Evolutionary conservation across 306 rosid genomes (phyloP), one percentile per base, ranked within the genome.

Genomic region (Lablab purpureus): DNA sequence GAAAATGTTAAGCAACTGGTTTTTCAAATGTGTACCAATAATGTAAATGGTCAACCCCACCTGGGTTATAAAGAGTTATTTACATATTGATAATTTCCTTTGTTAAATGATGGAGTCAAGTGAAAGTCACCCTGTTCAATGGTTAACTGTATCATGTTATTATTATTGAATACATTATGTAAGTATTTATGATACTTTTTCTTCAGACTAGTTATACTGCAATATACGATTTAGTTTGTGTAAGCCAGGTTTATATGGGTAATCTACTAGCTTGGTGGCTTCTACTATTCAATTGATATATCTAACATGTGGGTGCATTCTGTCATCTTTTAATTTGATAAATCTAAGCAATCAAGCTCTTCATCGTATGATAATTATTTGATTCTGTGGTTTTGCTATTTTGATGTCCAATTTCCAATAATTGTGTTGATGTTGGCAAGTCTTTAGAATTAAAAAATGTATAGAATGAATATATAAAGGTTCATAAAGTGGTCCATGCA

Each of bases 81-180:
- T 70, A 36, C 54, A 70, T 45, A 25, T 47, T 77, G 18, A 54
- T 74, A 50, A 75, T 50, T 50, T 60, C 73, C 52, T 54, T 85
- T 78, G 62, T 82, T 64, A 55, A 68, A 60, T 74, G 81, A 50
- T 59, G 69, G 71, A 75, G 25, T 69, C 81, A 21, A 77, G 84
- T 75, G 54, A 19, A 60, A 60, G n/a, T 46, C 63, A 74, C 50
- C 67, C 59, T 81, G 82, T 79, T 55, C 51, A 75, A 77, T 79
- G 71, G 40, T 62, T 74, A 60, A 55, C 45, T 73, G 76, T 73
- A 67, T 67, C 67, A 80, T 67, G 78, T 79, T 47, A 67, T 82
- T 68, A 47, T 72, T 52, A 76, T 59, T 73, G 4, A 69, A 50
- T 81, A 77, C 68, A 50, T 28, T 82, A 19, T 85, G 84, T 79